Conservation (phyloP, 768 basidiomycete genomes). For the Tylopilus balloui region DNA sequence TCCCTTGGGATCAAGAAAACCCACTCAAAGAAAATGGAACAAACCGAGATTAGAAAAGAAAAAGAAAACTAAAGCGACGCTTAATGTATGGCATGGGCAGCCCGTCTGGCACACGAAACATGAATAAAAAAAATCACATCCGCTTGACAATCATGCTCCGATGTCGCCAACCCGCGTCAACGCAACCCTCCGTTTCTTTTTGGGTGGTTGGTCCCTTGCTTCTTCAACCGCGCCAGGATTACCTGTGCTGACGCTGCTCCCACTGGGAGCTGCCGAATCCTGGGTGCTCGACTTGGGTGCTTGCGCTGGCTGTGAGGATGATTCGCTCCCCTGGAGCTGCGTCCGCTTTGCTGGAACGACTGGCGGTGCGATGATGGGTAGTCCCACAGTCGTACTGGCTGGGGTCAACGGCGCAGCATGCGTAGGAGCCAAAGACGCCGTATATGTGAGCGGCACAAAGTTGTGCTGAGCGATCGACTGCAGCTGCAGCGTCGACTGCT, state of each 20-base stretch:
- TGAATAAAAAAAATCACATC: slow-evolving; percentile 1
- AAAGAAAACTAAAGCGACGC: slow-evolving; percentile 10
- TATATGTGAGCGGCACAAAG: slow-evolving; percentile 55
- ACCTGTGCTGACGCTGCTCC: slow-evolving; percentile 9
- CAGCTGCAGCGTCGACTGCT: slow-evolving; percentile 86
- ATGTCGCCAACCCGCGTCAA: slow-evolving; percentile 66
- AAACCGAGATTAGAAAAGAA: slow-evolving; percentile 13
- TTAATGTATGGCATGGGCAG: slow-evolving; percentile 13
- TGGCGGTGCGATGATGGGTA: slow-evolving; percentile 30
- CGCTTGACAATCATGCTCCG: slow-evolving; percentile 17
- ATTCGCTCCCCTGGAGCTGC: slow-evolving; percentile 28
- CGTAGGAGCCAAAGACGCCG: slow-evolving; percentile 11
- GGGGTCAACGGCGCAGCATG: slow-evolving; percentile 25
- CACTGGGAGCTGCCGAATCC: slow-evolving; percentile 14
- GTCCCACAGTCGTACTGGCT: slow-evolving; percentile 33
- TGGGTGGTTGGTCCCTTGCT: slow-evolving; percentile 53
- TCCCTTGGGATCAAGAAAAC: neutral
- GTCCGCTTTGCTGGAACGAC: slow-evolving; percentile 34
- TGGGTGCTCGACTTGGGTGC: slow-evolving; percentile 32
- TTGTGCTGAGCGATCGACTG: slow-evolving; percentile 88
- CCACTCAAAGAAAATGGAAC: neutral
- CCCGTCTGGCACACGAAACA: slow-evolving; percentile 3
- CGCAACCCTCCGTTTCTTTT: slow-evolving; percentile 82
- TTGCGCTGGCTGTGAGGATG: slow-evolving; percentile 5
- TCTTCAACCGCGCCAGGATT: slow-evolving; percentile 16